phyloP scores from a whole-genome alignment of 495 filamentous ascomycete genomes.

The Tirmania nivea region DNA sequence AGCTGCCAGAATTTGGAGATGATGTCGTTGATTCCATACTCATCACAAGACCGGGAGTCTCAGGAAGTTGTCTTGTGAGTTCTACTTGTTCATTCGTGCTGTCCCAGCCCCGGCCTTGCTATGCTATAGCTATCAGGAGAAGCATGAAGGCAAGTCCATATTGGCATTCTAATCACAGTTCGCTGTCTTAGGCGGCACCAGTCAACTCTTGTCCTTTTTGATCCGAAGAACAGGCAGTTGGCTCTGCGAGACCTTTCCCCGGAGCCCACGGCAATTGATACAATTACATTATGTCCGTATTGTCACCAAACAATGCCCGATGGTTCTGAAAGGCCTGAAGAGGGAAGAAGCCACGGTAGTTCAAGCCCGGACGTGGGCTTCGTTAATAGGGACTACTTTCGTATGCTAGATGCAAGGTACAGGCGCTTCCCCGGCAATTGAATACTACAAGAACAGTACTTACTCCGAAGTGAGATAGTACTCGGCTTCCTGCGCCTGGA shows the following conservation, averaged over 20 bases:
- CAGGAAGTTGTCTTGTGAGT: background rate
- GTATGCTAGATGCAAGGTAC: constrained; percentile 48
- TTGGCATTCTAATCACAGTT: background rate
- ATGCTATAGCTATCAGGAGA: background rate
- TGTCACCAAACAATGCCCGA: constrained; percentile 60
- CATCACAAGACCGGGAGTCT: background rate
- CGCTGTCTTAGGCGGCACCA: constrained; percentile 52
- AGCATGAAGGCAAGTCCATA: background rate
- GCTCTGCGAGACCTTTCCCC: constrained; percentile 43
- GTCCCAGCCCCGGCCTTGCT: background rate
- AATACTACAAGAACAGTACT: background rate
- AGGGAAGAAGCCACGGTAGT: constrained; percentile 14
- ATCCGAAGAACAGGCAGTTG: constrained; percentile 64
- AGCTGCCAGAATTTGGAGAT: background rate
- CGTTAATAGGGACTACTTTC: constrained; percentile 79
- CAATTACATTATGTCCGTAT: constrained; percentile 45
- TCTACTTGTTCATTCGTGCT: background rate
- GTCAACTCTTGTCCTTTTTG: constrained; percentile 75
- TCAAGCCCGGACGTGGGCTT: constrained; percentile 36
- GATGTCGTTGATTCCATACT: constrained; percentile 45
- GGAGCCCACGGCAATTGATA: constrained; percentile 25
- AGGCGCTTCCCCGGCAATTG: constrained; percentile 3
- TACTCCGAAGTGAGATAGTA: background rate
- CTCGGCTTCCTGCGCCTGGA: constrained; percentile 29
- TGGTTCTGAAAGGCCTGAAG: constrained; percentile 22